Evolutionary conservation across 2,329 filamentous ascomycete genomes (phyloP).

Genomic region (Fusarium armeniacum): DNA sequence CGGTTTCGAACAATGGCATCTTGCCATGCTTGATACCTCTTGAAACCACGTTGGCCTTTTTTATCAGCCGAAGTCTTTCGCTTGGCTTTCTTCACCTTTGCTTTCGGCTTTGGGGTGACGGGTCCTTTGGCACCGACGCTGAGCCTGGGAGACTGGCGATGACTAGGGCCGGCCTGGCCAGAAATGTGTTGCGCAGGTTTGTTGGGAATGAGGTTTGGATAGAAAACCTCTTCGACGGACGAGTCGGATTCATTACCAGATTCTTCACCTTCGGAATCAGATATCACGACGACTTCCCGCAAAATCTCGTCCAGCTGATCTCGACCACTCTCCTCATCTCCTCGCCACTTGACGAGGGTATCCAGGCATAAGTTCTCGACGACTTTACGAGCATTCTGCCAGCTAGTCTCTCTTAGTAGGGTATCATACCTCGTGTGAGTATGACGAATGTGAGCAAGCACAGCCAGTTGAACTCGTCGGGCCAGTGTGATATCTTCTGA

Average conservation of each 20-base stretch:
- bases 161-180: constrained; percentile 35
- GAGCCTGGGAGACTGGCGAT: constrained; percentile 39
- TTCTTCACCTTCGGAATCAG: constrained; percentile 68
- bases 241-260: constrained; percentile 57
- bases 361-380: constrained; percentile 74
- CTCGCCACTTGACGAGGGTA: constrained; percentile 78
- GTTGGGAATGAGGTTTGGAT: constrained; percentile 13
- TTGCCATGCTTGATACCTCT: constrained; percentile 62
- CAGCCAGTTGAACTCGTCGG: constrained; percentile 74
- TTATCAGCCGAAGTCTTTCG: constrained; percentile 49
- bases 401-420: constrained; percentile 69
- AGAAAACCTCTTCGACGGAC: constrained; percentile 48
- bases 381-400: constrained; percentile 71
- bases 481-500: constrained; percentile 69
- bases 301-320: constrained; percentile 77
- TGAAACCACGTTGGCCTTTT: constrained; percentile 61
- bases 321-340: constrained; percentile 76
- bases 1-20: constrained; percentile 54
- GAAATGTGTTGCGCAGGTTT: constrained; percentile 29
- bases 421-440: constrained; percentile 76
- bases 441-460: constrained; percentile 76
- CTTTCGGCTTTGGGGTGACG: constrained; percentile 40
- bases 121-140: constrained; percentile 26
- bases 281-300: constrained; percentile 75
- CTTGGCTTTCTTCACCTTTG: constrained; percentile 50